Base-by-base conservation (phyloP, 352 stramenopile genomes). In the Globisporangium parvum region DNA sequence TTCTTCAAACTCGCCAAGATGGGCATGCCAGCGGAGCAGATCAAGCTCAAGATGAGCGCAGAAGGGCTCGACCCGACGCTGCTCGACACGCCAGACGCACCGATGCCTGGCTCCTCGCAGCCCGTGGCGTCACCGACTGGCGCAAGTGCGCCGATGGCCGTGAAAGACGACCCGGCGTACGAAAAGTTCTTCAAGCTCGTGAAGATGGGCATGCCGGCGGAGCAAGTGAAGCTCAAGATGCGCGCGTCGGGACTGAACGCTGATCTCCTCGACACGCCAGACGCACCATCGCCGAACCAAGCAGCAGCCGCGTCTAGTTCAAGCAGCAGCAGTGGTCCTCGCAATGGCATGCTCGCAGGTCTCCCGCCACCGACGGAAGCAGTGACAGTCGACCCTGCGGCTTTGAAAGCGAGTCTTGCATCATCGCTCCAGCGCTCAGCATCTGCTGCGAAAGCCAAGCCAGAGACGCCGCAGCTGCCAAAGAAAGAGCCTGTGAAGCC, bases 1-100 rank as follows among this genome's bases (percentile, higher is more conserved):
- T 98, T 98, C 67, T 98, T 98, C 67, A 98, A 98, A 60, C 93
- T 98, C 70, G 54, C 86, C 14, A 98, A 97, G 58, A 94, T 98
- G 73, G 94, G 93, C 21, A 95, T 99, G 82, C 96, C 96, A 10
- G 62, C 85, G 28, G 85, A 94, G 45, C 93, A 96, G 47, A 91
- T 98, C 20, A 97, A 98, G 59, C 64, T 98, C 62, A 97, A 97
- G 51, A 98, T 98, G 91, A 92, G 74, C 23, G 78, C 90, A 26
- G 93, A 98, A 71, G 90, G 90, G 10, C 60, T 98, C 26, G 86
- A 99, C 59, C 78, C 92, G 4, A 70, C 73, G 15, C 60, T 98
- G 15, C 80, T 98, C 48, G 93, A 98, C 60, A 91, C 75, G 2
- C 82, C 82, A 3, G 77, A 92, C 40, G 85, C 95, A 57, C 79